Conservation (phyloP, 805 yeast genomes). For the Sugiyamaella chiloensis region DNA sequence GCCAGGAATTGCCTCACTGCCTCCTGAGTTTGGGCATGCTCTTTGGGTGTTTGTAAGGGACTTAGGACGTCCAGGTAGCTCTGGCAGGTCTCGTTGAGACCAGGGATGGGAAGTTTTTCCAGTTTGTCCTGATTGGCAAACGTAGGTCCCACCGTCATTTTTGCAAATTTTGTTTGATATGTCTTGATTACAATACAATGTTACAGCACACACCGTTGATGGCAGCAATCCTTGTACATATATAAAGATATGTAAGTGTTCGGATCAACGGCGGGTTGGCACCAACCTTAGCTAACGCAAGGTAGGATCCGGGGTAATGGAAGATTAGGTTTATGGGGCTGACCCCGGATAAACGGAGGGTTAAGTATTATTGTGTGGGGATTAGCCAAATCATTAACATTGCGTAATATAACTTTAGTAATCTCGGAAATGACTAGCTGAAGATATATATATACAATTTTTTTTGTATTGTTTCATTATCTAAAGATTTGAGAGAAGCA, state of each 20-base stretch:
- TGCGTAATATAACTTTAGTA: too few relatives aligned
- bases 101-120: slow-evolving; percentile 76
- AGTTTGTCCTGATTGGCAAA: slow-evolving; percentile 59
- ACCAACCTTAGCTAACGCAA: background rate
- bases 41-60: slow-evolving; percentile 78
- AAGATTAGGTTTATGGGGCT: background rate
- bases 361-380: too few relatives aligned
- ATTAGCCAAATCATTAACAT: too few relatives aligned
- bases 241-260: background rate
- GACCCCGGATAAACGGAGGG: too few relatives aligned
- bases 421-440: too few relatives aligned
- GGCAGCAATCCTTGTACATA: background rate
- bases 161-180: too few relatives aligned
- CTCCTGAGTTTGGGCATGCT: slow-evolving; percentile 55
- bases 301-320: slow-evolving; percentile 4
- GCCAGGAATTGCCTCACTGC: slow-evolving; percentile 59
- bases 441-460: too few relatives aligned
- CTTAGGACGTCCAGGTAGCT: slow-evolving; percentile 63
- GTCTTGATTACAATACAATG: too few relatives aligned
- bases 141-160: slow-evolving; percentile 37
- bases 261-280: slow-evolving; percentile 3
- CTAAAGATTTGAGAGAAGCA: too few relatives aligned
- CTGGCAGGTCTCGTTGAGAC: slow-evolving; percentile 60
- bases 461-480: too few relatives aligned
- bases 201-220: too few relatives aligned